Percentiles rank a stretch among this genome's conserved stretches.
Conservation (phyloP, 73 alveolate species). For the Tetrahymena elliotti region DNA sequence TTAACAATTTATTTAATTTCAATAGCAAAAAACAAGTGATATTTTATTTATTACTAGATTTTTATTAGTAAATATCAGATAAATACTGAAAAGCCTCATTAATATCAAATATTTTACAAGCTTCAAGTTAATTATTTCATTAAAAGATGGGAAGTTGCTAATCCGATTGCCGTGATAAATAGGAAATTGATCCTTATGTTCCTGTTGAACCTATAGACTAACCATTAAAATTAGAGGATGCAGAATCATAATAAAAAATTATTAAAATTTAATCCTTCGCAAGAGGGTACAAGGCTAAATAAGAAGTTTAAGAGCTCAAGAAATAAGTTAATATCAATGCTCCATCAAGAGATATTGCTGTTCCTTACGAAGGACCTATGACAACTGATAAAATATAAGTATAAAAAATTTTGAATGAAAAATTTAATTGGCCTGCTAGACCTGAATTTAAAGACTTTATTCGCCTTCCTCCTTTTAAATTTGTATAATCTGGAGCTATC, state of each 20-base stretch:
- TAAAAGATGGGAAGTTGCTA: neutral
- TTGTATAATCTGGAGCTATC: neutral
- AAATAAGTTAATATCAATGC: neutral
- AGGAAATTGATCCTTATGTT: neutral
- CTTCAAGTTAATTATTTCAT: neutral
- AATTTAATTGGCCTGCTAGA: neutral
- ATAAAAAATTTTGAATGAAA: neutral
- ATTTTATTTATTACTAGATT: neutral
- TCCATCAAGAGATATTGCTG: neutral
- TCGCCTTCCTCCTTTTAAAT: neutral
- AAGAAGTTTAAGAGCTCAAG: neutral
- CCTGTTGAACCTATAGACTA: neutral
- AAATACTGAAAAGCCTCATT: neutral
- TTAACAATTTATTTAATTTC: neutral
- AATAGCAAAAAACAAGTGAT: neutral
- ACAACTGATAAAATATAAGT: neutral
- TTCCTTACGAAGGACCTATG: neutral
- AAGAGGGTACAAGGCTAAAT: neutral
- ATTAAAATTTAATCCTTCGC: neutral
- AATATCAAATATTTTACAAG: neutral
- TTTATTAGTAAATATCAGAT: neutral
- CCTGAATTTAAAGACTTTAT: neutral
- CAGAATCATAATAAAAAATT: neutral
- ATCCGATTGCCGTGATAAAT: neutral
- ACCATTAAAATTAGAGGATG: neutral